These are phyloP conservation scores for Cladosporium sp. DNA, from an alignment of 2,329 filamentous ascomycete species.

Conservation along the genomic window DNA sequence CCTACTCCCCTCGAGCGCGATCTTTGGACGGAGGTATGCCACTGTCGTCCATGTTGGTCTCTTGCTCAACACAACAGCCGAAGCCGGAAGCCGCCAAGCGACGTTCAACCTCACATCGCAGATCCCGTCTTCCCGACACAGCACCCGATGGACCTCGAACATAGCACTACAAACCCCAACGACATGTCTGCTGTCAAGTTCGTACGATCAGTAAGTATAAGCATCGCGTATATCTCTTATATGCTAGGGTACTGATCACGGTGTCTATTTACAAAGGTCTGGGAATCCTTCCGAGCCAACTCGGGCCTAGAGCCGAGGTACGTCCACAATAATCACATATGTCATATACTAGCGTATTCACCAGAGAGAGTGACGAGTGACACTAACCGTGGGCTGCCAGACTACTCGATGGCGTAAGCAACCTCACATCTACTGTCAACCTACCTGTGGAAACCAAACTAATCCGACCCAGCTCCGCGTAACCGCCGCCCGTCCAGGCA, in stretches of 20 bases:
- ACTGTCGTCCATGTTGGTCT: no score
- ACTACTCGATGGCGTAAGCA: slow-evolving; percentile 39
- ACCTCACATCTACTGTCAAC: not conserved
- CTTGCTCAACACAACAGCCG: not conserved
- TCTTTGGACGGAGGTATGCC: no score
- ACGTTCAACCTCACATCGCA: not conserved
- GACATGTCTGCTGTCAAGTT: slow-evolving; percentile 18
- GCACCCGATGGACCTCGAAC: no score
- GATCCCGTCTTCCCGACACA: not conserved
- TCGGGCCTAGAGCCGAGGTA: slow-evolving; percentile 89
- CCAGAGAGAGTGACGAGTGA: no score
- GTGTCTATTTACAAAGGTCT: slow-evolving; percentile 53
- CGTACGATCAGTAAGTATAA: slow-evolving; percentile 29
- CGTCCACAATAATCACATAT: not conserved
- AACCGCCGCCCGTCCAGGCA: slow-evolving; percentile 59
- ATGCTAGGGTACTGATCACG: no score
- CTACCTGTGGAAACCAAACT: no score
- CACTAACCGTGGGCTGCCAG: no score
- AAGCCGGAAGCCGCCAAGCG: not conserved
- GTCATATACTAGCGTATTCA: no score
- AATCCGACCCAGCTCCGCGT: slow-evolving; percentile 57
- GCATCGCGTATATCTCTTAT: no score
- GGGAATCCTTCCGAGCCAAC: slow-evolving; percentile 78
- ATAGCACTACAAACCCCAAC: not conserved
- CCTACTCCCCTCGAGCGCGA: no score